Evolutionary conservation across 1,284 basidiomycete species (phyloP).

Genomic region (Phlebopus sp.): DNA sequence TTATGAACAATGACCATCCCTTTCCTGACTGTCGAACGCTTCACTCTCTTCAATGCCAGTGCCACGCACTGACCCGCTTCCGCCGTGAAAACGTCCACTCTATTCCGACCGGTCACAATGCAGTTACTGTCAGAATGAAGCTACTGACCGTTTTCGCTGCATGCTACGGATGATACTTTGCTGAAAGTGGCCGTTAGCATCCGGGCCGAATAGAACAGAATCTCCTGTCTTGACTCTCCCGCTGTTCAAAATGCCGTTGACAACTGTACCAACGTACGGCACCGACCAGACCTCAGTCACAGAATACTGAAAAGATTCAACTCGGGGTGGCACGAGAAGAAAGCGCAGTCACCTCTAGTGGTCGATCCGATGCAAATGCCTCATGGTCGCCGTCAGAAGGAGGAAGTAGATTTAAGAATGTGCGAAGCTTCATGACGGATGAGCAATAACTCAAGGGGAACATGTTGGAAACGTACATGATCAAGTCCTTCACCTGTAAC

Average conservation of each 20-base stretch:
- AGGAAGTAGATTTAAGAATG: constrained; percentile 83
- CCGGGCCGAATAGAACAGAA: constrained; percentile 84
- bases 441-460: constrained; percentile 6
- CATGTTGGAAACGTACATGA: constrained; percentile 43
- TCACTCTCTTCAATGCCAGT: constrained; percentile 88
- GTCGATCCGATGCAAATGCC: constrained; percentile 81
- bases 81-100: constrained; percentile 79
- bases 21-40: constrained; percentile 82
- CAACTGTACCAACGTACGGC: constrained; percentile 93
- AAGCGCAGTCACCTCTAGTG: constrained; percentile 67
- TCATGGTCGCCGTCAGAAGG: constrained; percentile 80
- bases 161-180: constrained; percentile 86
- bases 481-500: constrained; percentile 93
- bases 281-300: constrained; percentile 87
- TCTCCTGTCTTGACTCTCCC: constrained; percentile 82
- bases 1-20: constrained; percentile 91
- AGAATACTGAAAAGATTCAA: constrained; percentile 54
- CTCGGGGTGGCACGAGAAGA: background rate
- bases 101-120: constrained; percentile 26
- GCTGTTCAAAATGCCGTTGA: constrained; percentile 86
- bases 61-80: constrained; percentile 96
- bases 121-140: background rate
- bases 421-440: constrained; percentile 54
- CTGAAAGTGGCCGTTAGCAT: constrained; percentile 88
- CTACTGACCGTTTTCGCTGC: constrained; percentile 80